Conservation (phyloP, 345 rosid species). For the Corchorus olitorius region DNA sequence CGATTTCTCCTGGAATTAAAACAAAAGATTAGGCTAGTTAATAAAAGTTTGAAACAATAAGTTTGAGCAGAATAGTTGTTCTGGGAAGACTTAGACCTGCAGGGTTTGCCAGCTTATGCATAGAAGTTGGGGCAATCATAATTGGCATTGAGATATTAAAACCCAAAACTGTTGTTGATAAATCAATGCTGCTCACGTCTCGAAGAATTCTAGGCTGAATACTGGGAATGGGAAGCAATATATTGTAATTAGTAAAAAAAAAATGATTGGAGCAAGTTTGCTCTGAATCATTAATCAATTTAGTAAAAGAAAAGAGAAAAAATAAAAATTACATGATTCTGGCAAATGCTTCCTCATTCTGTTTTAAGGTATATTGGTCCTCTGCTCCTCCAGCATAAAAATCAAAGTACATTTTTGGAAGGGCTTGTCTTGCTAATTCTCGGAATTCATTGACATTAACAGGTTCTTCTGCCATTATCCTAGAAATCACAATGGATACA, state of each 20-base stretch:
- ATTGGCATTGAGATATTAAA: conserved; percentile 58
- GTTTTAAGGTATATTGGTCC: conserved; percentile 64
- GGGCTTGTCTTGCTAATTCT: conserved; percentile 65
- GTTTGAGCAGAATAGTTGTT: not conserved
- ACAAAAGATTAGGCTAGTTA: conserved; percentile 11
- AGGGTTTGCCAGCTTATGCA: conserved; percentile 66
- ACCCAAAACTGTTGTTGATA: conserved; percentile 56
- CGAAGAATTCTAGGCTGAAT: conserved; percentile 69
- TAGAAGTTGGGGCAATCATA: conserved; percentile 71
- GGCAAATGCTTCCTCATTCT: conserved; percentile 61
- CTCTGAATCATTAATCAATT: not conserved
- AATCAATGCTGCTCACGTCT: conserved; percentile 59
- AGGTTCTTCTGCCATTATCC: conserved; percentile 56
- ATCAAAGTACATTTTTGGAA: conserved; percentile 83
- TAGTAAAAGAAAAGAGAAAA: not conserved
- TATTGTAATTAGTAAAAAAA: not conserved
- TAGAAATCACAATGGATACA: not conserved
- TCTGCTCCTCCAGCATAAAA: conserved; percentile 75
- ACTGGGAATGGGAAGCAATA: conserved; percentile 46
- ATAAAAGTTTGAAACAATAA: not conserved
- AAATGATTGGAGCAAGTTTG: no score
- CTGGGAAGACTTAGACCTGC: conserved; percentile 44
- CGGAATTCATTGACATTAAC: conserved; percentile 78
- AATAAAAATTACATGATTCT: conserved; percentile 49
- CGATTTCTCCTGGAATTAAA: conserved; percentile 67